These are phyloP conservation scores for Pythium oligandrum DNA, from an alignment of 352 stramenopile species.

Conservation along the genomic window DNA sequence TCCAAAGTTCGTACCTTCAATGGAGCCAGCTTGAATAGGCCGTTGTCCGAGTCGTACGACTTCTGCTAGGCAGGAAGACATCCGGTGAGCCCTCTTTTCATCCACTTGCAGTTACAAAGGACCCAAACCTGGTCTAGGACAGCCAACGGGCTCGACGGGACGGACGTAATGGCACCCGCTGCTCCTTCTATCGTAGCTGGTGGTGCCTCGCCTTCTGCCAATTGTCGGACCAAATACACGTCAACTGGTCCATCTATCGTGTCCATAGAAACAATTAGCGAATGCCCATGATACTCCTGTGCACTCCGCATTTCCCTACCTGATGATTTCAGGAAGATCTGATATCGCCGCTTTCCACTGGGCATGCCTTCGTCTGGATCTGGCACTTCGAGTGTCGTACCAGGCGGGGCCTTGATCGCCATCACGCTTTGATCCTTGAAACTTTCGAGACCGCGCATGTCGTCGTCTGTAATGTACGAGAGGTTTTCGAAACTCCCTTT, in stretches of 20 bases:
- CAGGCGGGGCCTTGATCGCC: slow-evolving; percentile 91
- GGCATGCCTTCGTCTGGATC: slow-evolving; percentile 93
- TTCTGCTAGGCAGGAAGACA: slow-evolving; percentile 25
- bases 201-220: slow-evolving; percentile 33
- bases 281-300: no score
- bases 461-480: slow-evolving; percentile 85
- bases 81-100: background rate
- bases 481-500: slow-evolving; percentile 73
- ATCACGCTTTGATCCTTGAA: slow-evolving; percentile 90
- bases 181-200: slow-evolving; percentile 6
- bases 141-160: slow-evolving; percentile 28
- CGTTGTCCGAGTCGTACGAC: slow-evolving; percentile 79
- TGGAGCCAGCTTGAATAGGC: slow-evolving; percentile 80
- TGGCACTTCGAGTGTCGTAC: slow-evolving; percentile 93
- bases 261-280: background rate
- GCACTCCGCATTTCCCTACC: slow-evolving; percentile 20
- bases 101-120: no score
- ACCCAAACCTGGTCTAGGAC: slow-evolving; percentile 51
- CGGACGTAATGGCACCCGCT: slow-evolving; percentile 2
- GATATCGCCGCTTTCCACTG: slow-evolving; percentile 82
- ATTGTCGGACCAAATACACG: slow-evolving; percentile 85
- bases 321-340: slow-evolving; percentile 93
- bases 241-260: slow-evolving; percentile 78
- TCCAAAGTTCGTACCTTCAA: slow-evolving; percentile 50
- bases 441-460: slow-evolving; percentile 82